Conservation (phyloP, 805 yeast species). For the Sugiyamaella qingdaonensis region DNA sequence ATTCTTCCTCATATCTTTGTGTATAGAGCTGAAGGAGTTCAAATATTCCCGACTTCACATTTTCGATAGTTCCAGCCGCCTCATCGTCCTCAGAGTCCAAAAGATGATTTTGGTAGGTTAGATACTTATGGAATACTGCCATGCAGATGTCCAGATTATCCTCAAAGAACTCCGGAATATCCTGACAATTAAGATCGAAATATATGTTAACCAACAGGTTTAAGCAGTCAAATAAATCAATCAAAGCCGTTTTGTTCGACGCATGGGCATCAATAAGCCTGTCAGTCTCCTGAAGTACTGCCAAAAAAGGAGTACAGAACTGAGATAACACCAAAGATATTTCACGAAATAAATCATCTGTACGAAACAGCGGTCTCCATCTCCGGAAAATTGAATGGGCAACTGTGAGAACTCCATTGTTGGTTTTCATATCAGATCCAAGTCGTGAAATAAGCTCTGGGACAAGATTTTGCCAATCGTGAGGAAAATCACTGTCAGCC, state of each 20-base stretch:
- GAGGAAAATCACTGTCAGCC: slow-evolving; percentile 95
- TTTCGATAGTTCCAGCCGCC: slow-evolving; percentile 63
- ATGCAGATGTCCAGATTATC: slow-evolving; percentile 77
- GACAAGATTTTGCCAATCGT: slow-evolving; percentile 69
- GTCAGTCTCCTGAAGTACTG: slow-evolving; percentile 66
- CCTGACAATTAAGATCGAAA: slow-evolving; percentile 94
- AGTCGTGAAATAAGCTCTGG: slow-evolving; percentile 60
- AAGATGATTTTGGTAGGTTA: slow-evolving; percentile 53
- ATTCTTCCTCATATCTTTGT: slow-evolving; percentile 87
- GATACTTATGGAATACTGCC: slow-evolving; percentile 76
- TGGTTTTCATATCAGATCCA: slow-evolving; percentile 64
- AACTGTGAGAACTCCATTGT: slow-evolving; percentile 82
- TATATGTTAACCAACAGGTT: slow-evolving; percentile 73
- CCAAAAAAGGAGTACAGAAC: slow-evolving; percentile 74
- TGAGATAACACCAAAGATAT: slow-evolving; percentile 81
- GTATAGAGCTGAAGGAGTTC: slow-evolving; percentile 84
- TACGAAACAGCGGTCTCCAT: slow-evolving; percentile 93
- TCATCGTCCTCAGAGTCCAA: slow-evolving; percentile 59
- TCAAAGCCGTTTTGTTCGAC: slow-evolving; percentile 47
- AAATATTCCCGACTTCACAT: slow-evolving; percentile 74
- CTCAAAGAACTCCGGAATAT: slow-evolving; percentile 96
- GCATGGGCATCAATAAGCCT: slow-evolving; percentile 47
- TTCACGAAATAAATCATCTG: slow-evolving; percentile 84
- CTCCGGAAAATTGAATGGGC: slow-evolving; percentile 94
- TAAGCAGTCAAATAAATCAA: slow-evolving; percentile 62